phyloP scores from a whole-genome alignment of 805 yeast species.

The Saturnispora halmiae region DNA sequence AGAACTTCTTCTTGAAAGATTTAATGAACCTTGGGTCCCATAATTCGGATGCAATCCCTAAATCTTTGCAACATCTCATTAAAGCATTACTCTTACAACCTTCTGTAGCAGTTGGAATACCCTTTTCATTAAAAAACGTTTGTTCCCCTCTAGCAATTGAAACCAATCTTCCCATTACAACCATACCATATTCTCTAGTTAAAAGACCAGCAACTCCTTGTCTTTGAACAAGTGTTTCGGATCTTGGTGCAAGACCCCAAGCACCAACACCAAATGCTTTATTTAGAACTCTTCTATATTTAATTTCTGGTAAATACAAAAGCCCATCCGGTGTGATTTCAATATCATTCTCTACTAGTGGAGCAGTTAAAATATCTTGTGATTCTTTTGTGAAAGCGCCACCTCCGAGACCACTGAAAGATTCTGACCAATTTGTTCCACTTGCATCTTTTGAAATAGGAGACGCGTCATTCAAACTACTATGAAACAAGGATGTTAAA shows the following conservation, averaged over 20 bases:
- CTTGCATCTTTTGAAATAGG: conserved; percentile 19
- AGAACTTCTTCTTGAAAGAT: conserved; percentile 48
- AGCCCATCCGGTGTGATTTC: conserved; percentile 96
- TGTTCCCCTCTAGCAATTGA: conserved; percentile 95
- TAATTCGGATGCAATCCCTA: conserved; percentile 91
- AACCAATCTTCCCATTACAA: conserved; percentile 82
- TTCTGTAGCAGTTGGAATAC: conserved; percentile 91
- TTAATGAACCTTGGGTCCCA: conserved; percentile 95
- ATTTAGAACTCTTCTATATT: conserved; percentile 82
- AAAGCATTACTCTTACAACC: conserved; percentile 95
- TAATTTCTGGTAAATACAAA: conserved; percentile 87
- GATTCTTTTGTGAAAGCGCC: conserved; percentile 61
- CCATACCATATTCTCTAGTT: conserved; percentile 82
- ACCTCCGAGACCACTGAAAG: conserved; percentile 79
- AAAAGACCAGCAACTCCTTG: conserved; percentile 35
- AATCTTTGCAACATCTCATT: conserved; percentile 96
- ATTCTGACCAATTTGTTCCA: conserved; percentile 65
- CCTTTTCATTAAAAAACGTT: conserved; percentile 77
- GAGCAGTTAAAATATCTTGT: conserved; percentile 50
- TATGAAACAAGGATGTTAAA: conserved; percentile 18
- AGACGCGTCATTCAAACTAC: conserved; percentile 12
- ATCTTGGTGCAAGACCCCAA: conserved; percentile 95
- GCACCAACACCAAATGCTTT: conserved; percentile 97
- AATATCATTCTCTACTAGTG: conserved; percentile 61
- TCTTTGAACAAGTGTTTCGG: conserved; percentile 60